Conservation (phyloP, 2,329 filamentous ascomycete genomes). For the Intubia oerlemansii region DNA sequence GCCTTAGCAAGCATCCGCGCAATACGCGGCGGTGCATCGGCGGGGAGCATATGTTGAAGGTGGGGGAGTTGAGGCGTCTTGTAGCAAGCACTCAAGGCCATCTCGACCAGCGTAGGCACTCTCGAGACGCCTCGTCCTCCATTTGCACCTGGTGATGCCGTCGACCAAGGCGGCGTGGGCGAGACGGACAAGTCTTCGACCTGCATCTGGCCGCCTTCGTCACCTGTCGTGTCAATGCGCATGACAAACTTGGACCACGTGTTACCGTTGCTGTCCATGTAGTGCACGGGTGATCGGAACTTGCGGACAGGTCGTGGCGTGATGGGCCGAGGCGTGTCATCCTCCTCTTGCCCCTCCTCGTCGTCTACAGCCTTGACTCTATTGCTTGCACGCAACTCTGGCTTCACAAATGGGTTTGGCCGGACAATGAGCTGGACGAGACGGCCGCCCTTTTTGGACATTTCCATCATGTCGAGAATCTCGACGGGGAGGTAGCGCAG, state of each 20-base stretch:
- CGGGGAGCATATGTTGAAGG: conserved; percentile 18
- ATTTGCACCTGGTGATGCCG: too few species aligned
- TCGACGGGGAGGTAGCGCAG: conserved; percentile 41
- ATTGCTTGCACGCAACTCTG: too few species aligned
- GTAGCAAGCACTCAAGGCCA: conserved; percentile 25
- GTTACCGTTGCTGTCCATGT: conserved; percentile 6
- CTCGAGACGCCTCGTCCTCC: too few species aligned
- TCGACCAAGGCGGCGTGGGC: conserved; percentile 3
- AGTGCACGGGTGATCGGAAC: conserved; percentile 8
- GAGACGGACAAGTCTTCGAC: conserved; percentile 4
- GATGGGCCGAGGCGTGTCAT: neutral
- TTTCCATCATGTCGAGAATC: too few species aligned
- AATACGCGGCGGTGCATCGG: conserved; percentile 18
- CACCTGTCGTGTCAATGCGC: neutral
- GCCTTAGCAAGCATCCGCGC: conserved; percentile 19
- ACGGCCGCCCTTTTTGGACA: conserved; percentile 17
- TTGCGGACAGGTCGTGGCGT: too few species aligned
- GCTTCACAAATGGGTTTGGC: conserved; percentile 34
- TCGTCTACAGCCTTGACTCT: too few species aligned
- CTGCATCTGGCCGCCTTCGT: conserved; percentile 3
- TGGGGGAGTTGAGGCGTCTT: conserved; percentile 20
- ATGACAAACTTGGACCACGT: conserved; percentile 2
- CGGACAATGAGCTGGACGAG: conserved; percentile 32
- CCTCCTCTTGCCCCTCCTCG: conserved; percentile 2
- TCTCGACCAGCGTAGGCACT: conserved; percentile 29